phyloP scores from a whole-genome alignment of 176 grass and related monocot genomes.

The Oryza nivara region DNA sequence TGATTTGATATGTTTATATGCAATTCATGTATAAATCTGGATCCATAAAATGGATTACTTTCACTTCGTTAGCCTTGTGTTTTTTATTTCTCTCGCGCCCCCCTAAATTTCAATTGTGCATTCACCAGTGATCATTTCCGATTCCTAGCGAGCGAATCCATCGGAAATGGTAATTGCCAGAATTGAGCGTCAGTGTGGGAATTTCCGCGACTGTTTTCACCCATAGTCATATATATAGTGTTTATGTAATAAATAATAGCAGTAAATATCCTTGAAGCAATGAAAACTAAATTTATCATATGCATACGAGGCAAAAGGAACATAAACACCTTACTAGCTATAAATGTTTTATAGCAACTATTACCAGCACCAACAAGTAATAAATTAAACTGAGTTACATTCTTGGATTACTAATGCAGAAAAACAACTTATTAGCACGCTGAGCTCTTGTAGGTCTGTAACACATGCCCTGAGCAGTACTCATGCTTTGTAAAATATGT shows the following conservation, averaged over 20 bases:
- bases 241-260: neutral
- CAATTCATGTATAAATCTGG: no score
- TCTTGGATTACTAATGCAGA: conserved; percentile 1
- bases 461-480: neutral
- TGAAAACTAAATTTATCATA: neutral
- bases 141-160: neutral
- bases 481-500: neutral
- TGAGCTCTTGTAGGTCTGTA: neutral
- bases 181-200: neutral
- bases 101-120: no score
- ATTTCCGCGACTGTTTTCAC: neutral
- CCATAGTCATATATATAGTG: neutral
- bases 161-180: neutral
- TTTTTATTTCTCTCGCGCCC: no score
- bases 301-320: neutral
- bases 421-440: neutral
- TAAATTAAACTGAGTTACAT: neutral
- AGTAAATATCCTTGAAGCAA: neutral
- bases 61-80: no score
- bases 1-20: no score
- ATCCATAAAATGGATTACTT: no score
- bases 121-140: neutral
- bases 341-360: neutral
- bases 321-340: neutral
- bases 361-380: neutral